These are phyloP conservation scores for Coemansia sp. DNA, from an alignment of 371 early-diverging fungal species.

Conservation along the genomic window DNA sequence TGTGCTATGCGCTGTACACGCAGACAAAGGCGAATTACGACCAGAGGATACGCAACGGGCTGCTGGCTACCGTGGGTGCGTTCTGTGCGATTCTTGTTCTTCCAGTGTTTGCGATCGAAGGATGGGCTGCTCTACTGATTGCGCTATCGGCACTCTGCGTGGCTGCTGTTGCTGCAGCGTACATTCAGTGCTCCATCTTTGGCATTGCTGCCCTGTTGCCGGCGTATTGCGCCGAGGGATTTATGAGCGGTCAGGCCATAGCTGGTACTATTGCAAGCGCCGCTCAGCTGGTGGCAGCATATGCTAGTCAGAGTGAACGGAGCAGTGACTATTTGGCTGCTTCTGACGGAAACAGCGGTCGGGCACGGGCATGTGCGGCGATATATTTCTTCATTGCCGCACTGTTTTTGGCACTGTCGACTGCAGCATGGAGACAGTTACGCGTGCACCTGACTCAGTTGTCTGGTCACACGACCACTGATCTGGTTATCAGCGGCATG, in stretches of 20 bases:
- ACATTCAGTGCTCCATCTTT: conserved; percentile 42
- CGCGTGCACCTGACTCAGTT: conserved; percentile 3
- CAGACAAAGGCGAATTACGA: conserved; percentile 43
- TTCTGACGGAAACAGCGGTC: neutral
- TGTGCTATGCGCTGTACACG: conserved; percentile 39
- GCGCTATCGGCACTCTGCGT: conserved; percentile 26
- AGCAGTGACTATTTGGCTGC: neutral
- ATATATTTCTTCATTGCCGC: conserved; percentile 30
- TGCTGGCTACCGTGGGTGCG: conserved; percentile 23
- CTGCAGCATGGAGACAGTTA: conserved; percentile 34
- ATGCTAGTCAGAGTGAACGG: neutral
- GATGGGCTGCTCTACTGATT: conserved; percentile 26
- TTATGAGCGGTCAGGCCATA: conserved; percentile 49
- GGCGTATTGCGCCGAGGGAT: conserved; percentile 38
- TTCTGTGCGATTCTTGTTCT: conserved; percentile 28
- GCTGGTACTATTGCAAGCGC: conserved; percentile 45
- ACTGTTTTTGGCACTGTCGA: conserved; percentile 30
- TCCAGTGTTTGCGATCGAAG: conserved; percentile 14
- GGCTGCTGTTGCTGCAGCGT: conserved; percentile 42
- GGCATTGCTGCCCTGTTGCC: conserved; percentile 8
- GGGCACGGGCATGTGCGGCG: conserved; percentile 20
- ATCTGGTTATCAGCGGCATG: conserved; percentile 12
- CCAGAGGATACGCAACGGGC: conserved; percentile 25
- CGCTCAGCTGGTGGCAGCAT: conserved; percentile 24
- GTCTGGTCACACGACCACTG: neutral